Base-by-base conservation (phyloP, 306 rosid genomes). In the Vicia faba region DNA sequence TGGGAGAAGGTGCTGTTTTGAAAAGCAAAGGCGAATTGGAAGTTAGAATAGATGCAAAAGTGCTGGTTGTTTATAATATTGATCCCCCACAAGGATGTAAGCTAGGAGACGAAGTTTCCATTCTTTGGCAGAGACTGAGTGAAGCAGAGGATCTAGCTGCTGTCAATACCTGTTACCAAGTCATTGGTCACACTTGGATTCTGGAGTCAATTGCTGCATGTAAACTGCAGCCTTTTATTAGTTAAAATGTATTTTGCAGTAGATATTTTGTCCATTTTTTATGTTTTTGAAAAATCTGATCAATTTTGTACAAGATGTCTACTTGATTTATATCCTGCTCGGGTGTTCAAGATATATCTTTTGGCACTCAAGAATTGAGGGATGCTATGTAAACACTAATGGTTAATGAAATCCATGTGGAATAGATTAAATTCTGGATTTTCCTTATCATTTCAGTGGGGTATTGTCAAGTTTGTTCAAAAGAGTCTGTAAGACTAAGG, bases 71-170 rank as follows among this genome's bases (percentile, higher is more conserved):
- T 18, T 95, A 95, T 84, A 90, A 88, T 73, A 80, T 88, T 25
- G 96, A 90, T 63, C 83, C 96, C 3, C 99, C 95, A 11, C 74
- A 61, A 36, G 99, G 86, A 66, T 80, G 87, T 75, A 81, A 73
- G 79, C 81, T 90, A 54, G 99, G 89, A 14, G 97, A 90, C 8
- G 95, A 90, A 87, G 97, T 88, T 70, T 78, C 89, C 8, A 84
- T 85, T 73, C 84, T 90, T 61, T 95, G 95, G 95, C 80, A 87
- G 64, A 82, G 99, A 73, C 55, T 87, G 53, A 90, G 66, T 5
- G 96, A 88, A 57, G 97, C 96, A 25, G 85, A 81, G 73, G 97
- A 84, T 75, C 35, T 88, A 75, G 96, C 97, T 56, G 69, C 97
- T 56, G 69, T 74, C 3, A 58, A 50, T 45, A 75, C 85, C 14